Base-by-base conservation (phyloP, 768 basidiomycete species). In the Mycena leptocephala region DNA sequence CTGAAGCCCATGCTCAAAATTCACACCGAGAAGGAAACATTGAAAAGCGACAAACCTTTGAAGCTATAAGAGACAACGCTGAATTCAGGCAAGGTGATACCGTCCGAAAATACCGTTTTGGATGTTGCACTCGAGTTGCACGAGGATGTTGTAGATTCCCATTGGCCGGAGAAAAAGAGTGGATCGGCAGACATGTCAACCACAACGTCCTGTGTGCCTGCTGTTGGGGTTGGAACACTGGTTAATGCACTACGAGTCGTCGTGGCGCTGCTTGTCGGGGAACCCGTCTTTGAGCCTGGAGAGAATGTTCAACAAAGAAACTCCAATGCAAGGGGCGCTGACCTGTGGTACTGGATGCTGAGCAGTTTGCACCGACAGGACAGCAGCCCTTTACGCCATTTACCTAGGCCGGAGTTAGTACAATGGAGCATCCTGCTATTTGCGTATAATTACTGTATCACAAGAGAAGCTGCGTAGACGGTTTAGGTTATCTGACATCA, bases 311-410 rank as follows among this genome's bases (percentile, higher is more conserved):
- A 16, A 20, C 18, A 32, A 59, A 35, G 3, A n/a, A 59, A 20
- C 3, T n/a, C 35, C 2, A 5, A 59, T 8, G 20, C 13, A n/a
- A 62, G 6, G 28, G 35, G 20, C 22, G 24, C 37, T 62, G 61
- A 62, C 37, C 37, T 35, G n/a, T n/a, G n/a, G n/a, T n/a, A n/a
- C n/a, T n/a, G n/a, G 67, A 26, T 28, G 33, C 18, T 26, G 39
- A 53, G 61, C 70, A 72, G 1, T 22, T 55, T 22, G 43, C 20
- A 6, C 59, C 59, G 11, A 48, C 70, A 28, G 70, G 70, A 32
- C 70, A 72, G 59, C 70, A 72, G 43, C 70, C 70, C 22, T 63
- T 37, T 18, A 72, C 48, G 7, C 70, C 61, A 35, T 26, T 32
- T 7, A 70, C 69, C 69, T 70, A 35, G 48, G 24, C 2, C 11